Evolutionary conservation across 148 eudicot species (phyloP).

Genomic region (Nyssa sinensis): DNA sequence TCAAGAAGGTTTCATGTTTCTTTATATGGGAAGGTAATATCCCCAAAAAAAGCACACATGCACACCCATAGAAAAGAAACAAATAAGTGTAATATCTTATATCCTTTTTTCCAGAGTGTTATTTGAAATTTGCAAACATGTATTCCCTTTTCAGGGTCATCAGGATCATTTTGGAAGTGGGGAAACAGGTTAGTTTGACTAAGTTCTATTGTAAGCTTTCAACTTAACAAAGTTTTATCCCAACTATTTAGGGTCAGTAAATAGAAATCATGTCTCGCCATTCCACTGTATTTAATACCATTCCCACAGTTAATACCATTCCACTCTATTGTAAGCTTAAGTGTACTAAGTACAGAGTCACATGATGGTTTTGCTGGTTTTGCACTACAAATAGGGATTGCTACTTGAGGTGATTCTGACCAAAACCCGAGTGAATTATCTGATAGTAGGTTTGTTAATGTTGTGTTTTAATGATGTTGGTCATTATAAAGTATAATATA

Average conservation of each 20-base stretch:
- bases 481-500: not conserved
- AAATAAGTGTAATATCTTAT: not conserved
- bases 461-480: not conserved
- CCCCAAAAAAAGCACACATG: too few relatives aligned
- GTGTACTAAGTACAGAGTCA: not conserved
- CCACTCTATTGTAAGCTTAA: not conserved
- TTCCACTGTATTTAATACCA: too few relatives aligned
- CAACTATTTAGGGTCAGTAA: too few relatives aligned
- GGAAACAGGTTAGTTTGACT: constrained; percentile 24
- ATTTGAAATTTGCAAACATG: not conserved
- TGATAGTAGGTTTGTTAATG: not conserved
- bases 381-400: not conserved
- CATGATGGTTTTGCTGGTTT: not conserved
- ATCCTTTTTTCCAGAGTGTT: not conserved
- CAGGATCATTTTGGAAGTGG: constrained; percentile 20
- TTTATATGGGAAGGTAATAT: constrained; percentile 58
- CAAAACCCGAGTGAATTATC: not conserved
- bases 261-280: too few relatives aligned
- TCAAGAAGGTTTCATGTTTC: constrained; percentile 81
- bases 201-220: too few relatives aligned
- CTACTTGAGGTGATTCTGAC: not conserved
- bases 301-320: too few relatives aligned
- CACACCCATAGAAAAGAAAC: too few relatives aligned
- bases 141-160: constrained; percentile 22
- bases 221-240: too few relatives aligned